These are phyloP conservation scores for Carex cristatella DNA, from an alignment of 176 grass and related monocot species.

Conservation along the genomic window DNA sequence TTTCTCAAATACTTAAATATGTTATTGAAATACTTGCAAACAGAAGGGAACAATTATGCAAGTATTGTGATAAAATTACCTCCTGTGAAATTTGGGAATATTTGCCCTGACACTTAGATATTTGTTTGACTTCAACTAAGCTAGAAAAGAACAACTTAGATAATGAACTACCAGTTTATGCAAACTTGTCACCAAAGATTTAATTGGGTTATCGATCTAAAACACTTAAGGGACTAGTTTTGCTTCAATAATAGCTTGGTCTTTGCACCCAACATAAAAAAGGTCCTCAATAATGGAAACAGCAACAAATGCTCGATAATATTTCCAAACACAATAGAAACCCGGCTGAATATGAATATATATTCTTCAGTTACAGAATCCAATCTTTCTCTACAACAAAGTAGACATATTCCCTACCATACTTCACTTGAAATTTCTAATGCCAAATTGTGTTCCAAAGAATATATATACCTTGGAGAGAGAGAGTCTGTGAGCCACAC, in stretches of 20 bases:
- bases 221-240: neutral
- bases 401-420: neutral
- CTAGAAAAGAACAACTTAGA: neutral
- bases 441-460: neutral
- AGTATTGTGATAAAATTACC: neutral
- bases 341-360: neutral
- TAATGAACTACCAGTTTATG: neutral
- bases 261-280: neutral
- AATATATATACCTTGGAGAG: slow-evolving; percentile 68
- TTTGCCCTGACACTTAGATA: neutral
- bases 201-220: neutral
- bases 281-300: neutral
- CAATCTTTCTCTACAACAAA: neutral
- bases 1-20: neutral
- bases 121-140: neutral
- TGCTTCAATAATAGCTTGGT: neutral
- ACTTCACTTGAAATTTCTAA: neutral
- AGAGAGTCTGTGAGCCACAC: slow-evolving; percentile 95
- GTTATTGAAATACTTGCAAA: neutral
- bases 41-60: neutral
- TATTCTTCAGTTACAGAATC: neutral
- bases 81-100: neutral
- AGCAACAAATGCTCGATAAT: neutral
- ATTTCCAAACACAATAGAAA: neutral
- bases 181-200: neutral